Base-by-base conservation (phyloP, 1,284 basidiomycete species). In the Apiotrichum sp. region DNA sequence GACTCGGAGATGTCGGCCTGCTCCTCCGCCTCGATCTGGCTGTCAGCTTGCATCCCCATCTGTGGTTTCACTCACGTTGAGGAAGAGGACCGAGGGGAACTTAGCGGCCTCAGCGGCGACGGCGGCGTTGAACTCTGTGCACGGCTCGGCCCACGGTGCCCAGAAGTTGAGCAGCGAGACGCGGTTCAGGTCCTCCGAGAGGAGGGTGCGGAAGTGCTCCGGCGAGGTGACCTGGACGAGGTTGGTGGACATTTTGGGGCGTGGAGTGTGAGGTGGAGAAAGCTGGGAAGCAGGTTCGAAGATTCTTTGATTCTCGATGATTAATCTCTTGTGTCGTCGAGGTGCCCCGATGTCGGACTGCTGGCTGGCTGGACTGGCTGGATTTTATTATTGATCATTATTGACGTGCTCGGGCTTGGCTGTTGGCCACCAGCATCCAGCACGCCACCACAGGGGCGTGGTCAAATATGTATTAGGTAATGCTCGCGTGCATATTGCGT, bases 111-210 rank as follows among this genome's bases (percentile, higher is more conserved):
- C 80, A 65, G 86, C 85, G 33, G 72, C 63, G 32, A 88, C 83
- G 6, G 89, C 82, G 55, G 84, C 79, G 77, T 90, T 93, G 86
- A 93, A 95, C 65, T 85, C 82, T 63, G 81, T 81, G 79, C 92
- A 96, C 41, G 91, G 90, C 62, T 85, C 87, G 0, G 91, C 93
- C 89, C 89, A 96, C 72, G 85, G 81, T 55, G 93, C 89, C 87
- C 91, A 93, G 75, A 96, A 97, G 78, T 89, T 90, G 69, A 95
- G 84, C 41, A 93, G 78, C 6, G 90, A 91, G 31, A 93, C 81
- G 36, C 87, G 80, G 31, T 82, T 77, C 45, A 96, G 82, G 75
- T 96, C 91, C 40, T 75, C 69, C 1, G 84, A 86, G 48, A 97
- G 83, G 7, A 89, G 74, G 13, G 78, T 71, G 72, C 90, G 84